phyloP scores from a whole-genome alignment of 1,284 basidiomycete genomes.

The Rhizoctonia solani region DNA sequence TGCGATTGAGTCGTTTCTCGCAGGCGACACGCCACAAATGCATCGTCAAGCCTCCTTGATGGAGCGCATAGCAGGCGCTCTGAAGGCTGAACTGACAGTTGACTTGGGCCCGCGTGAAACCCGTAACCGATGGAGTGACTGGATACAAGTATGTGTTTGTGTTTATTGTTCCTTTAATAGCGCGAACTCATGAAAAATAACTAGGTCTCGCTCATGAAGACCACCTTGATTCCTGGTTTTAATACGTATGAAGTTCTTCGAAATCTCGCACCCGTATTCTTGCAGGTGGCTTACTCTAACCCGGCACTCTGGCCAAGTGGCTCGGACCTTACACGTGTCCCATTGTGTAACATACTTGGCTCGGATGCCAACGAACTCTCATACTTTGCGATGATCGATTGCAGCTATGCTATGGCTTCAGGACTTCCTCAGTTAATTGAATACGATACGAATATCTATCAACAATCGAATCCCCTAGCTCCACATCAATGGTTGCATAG shows the following conservation, averaged over 20 bases:
- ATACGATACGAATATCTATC: constrained; percentile 4
- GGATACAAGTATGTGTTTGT: not conserved
- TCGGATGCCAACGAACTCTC: constrained; percentile 1
- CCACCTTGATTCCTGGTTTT: not conserved
- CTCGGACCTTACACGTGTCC: not conserved
- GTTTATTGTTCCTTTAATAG: not conserved
- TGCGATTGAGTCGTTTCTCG: no score
- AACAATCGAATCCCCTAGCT: no score
- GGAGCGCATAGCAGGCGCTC: no score
- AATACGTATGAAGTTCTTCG: constrained; percentile 1
- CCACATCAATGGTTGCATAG: constrained; percentile 4
- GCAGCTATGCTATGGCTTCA: constrained; percentile 1
- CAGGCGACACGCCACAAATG: no score
- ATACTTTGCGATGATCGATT: constrained; percentile 8
- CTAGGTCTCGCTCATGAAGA: not conserved
- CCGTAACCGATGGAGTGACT: no score
- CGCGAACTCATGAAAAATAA: no score
- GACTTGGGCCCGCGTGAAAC: no score
- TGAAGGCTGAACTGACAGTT: no score
- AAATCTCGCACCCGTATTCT: not conserved
- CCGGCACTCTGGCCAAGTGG: not conserved
- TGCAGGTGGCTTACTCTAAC: not conserved
- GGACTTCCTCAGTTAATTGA: constrained; percentile 10
- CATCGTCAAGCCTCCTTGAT: no score
- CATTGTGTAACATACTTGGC: not conserved